Percentiles rank a stretch among this genome's conserved stretches.
Conservation (phyloP, 495 filamentous ascomycete species). For the Tuber calosporum region DNA sequence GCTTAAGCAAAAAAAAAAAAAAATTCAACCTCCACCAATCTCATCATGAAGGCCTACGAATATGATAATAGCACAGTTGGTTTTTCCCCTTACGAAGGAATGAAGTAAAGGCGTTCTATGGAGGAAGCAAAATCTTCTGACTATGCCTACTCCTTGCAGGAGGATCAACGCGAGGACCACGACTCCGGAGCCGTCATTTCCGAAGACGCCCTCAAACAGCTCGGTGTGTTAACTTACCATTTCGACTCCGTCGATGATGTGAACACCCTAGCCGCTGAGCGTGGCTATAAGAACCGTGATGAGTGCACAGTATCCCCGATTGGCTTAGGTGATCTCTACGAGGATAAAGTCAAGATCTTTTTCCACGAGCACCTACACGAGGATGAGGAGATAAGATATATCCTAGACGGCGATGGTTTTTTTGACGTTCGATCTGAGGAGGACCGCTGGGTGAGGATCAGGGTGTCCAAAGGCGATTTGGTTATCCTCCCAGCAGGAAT, state of each 20-base stretch:
- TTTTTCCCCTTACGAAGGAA: constrained; percentile 32
- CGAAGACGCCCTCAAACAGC: constrained; percentile 55
- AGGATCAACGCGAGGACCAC: constrained; percentile 86
- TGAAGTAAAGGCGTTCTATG: constrained; percentile 12
- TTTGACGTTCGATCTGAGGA: constrained; percentile 79
- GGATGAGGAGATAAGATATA: constrained; percentile 98
- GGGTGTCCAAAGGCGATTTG: constrained; percentile 63
- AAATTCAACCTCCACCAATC: constrained; percentile 5
- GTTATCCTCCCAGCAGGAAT: constrained; percentile 93
- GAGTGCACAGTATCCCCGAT: constrained; percentile 81
- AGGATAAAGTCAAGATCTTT: constrained; percentile 86
- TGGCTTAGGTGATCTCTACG: constrained; percentile 77
- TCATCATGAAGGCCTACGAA: constrained; percentile 71
- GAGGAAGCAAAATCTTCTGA: constrained; percentile 11
- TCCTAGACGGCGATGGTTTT: constrained; percentile 80
- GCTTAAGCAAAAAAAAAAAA: no score
- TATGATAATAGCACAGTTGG: constrained; percentile 72
- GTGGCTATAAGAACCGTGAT: constrained; percentile 91
- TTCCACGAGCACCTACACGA: constrained; percentile 95
- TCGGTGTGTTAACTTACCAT: constrained; percentile 74
- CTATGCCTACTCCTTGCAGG: constrained; percentile 47
- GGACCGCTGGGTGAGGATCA: constrained; percentile 75
- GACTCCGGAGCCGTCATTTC: constrained; percentile 64
- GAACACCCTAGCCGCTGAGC: constrained; percentile 61
- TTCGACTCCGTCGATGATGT: constrained; percentile 51